Percentiles rank a stretch among this genome's conserved stretches.
These are phyloP conservation scores for Xerocomus brunneocitrinus DNA, from an alignment of 768 basidiomycete species.

Conservation along the genomic window DNA sequence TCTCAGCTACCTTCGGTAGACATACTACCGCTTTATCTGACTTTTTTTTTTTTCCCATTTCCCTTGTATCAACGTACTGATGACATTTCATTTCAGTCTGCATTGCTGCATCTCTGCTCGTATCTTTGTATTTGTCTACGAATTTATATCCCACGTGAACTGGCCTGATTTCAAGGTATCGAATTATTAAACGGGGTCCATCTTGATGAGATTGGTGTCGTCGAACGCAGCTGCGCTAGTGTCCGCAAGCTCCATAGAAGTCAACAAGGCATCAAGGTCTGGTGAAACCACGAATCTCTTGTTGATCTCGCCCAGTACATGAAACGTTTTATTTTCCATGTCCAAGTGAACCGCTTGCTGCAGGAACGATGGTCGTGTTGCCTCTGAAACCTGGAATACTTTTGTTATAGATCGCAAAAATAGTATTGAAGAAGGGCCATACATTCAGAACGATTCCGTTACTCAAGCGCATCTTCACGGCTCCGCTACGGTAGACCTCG, in stretches of 20 bases:
- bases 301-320: constrained; percentile 81
- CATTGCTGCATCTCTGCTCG: neutral
- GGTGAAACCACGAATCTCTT: constrained; percentile 83
- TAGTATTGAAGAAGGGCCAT: neutral
- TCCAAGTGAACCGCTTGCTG: constrained; percentile 83
- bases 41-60: neutral
- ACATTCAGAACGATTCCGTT: constrained; percentile 85
- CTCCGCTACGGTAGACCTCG: constrained; percentile 80
- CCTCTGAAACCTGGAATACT: constrained; percentile 62
- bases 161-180: neutral
- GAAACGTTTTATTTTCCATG: constrained; percentile 49
- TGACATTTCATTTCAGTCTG: constrained; percentile 17
- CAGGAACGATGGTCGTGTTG: constrained; percentile 81
- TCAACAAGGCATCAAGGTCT: constrained; percentile 69
- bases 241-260: constrained; percentile 57
- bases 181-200: constrained; percentile 36
- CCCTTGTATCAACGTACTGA: constrained; percentile 6
- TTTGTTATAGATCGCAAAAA: neutral
- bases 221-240: constrained; percentile 29
- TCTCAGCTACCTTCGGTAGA: constrained; percentile 88
- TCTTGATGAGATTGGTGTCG: constrained; percentile 49
- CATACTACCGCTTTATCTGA: constrained; percentile 46
- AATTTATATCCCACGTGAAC: neutral
- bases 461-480: constrained; percentile 78
- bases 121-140: neutral